phyloP scores from a whole-genome alignment of 106 monocot species.

The Xerophyta viscosa region DNA sequence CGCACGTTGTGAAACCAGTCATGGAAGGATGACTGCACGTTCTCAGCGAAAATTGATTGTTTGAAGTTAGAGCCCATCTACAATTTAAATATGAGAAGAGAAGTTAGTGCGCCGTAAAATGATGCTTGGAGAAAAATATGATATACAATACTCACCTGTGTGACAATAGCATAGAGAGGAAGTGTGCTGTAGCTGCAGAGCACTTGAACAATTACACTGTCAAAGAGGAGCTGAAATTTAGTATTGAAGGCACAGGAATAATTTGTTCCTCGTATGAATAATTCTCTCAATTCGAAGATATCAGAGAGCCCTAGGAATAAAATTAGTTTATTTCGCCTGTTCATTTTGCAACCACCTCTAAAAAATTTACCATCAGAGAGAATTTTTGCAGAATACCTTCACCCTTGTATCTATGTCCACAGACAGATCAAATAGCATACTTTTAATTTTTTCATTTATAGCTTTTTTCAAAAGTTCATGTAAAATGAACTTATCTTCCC shows the following conservation, averaged over 20 bases:
- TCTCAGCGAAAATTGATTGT: slow-evolving; percentile 24
- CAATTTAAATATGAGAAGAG: neutral
- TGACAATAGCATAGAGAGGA: slow-evolving; percentile 57
- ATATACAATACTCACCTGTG: slow-evolving; percentile 25
- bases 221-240: neutral
- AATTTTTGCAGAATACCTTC: no score
- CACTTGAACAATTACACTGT: slow-evolving; percentile 45
- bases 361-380: no score
- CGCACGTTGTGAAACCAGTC: slow-evolving; percentile 17
- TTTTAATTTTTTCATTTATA: no score
- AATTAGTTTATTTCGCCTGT: no score
- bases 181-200: slow-evolving; percentile 60
- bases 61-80: slow-evolving; percentile 37
- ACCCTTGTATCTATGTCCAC: no score
- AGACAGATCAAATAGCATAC: no score
- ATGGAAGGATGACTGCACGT: slow-evolving; percentile 14
- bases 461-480: no score
- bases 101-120: neutral
- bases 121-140: neutral
- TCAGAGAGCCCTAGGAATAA: no score
- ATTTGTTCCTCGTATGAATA: neutral
- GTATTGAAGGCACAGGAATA: neutral
- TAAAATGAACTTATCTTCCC: no score
- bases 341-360: no score
- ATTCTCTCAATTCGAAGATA: neutral